phyloP scores from a whole-genome alignment of 2,329 filamentous ascomycete genomes.

The Aspergillus candidus region DNA sequence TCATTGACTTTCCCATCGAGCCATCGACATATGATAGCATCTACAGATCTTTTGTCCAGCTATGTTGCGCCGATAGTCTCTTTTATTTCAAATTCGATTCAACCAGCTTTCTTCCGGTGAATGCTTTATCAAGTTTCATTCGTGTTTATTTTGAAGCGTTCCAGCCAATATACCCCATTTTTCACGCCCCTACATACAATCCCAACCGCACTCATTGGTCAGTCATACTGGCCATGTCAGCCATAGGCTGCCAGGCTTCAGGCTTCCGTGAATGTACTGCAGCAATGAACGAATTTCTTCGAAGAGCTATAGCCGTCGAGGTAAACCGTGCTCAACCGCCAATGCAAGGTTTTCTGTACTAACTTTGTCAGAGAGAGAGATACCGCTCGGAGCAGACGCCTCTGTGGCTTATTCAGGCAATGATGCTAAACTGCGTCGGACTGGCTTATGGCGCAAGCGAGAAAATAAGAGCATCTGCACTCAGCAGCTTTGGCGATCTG shows the following conservation, averaged over 20 bases:
- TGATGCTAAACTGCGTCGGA: slow-evolving; percentile 29
- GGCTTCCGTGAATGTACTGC: slow-evolving; percentile 22
- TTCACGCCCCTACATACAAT: slow-evolving; percentile 35
- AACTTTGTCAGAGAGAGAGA: slow-evolving; percentile 24
- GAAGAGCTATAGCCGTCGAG: slow-evolving; percentile 32
- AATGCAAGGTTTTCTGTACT: not conserved
- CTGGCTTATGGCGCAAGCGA: slow-evolving; percentile 23
- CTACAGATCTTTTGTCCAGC: slow-evolving; percentile 22
- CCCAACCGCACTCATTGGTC: slow-evolving; percentile 36
- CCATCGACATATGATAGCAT: slow-evolving; percentile 24
- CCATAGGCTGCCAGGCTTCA: slow-evolving; percentile 36
- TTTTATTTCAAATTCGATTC: slow-evolving; percentile 29
- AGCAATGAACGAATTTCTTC: slow-evolving; percentile 39
- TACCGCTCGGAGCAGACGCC: slow-evolving; percentile 7
- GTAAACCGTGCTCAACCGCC: slow-evolving; percentile 14
- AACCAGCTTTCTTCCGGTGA: slow-evolving; percentile 22
- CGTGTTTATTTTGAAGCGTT: slow-evolving; percentile 35
- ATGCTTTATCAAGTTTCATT: slow-evolving; percentile 27
- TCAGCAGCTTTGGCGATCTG: slow-evolving; percentile 25
- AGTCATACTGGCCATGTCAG: slow-evolving; percentile 33
- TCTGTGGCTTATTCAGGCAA: slow-evolving; percentile 27
- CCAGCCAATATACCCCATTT: slow-evolving; percentile 36
- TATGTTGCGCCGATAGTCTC: slow-evolving; percentile 27
- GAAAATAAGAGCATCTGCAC: slow-evolving; percentile 17
- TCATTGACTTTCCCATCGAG: slow-evolving; percentile 15